Evolutionary conservation across 352 stramenopile genomes (phyloP).

Genomic region (Pilasporangium apinafurcum): DNA sequence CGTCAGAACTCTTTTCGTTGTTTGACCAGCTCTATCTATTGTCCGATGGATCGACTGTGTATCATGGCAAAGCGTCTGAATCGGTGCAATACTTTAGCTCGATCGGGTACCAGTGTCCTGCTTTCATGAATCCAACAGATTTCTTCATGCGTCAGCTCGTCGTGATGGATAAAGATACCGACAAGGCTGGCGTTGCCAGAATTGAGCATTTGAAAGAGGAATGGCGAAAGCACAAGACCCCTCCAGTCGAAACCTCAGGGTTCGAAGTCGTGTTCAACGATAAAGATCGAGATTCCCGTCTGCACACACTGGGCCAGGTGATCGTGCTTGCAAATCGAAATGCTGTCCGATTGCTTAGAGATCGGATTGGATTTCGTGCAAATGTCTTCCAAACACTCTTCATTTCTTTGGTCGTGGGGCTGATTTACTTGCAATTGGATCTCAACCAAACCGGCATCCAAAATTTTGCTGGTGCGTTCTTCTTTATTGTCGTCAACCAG

Average conservation of each 20-base stretch:
- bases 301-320: constrained; percentile 21
- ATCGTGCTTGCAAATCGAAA: constrained; percentile 37
- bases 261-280: no score
- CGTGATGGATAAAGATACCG: constrained; percentile 31
- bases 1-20: constrained; percentile 33
- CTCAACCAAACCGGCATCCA: constrained; percentile 33
- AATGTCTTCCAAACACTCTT: constrained; percentile 24
- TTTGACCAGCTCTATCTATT: constrained; percentile 63
- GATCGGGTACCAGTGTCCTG: constrained; percentile 40
- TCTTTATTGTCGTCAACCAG: constrained; percentile 40
- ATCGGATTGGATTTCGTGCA: constrained; percentile 16
- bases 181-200: constrained; percentile 11
- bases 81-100: constrained; percentile 50
- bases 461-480: constrained; percentile 33
- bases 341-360: constrained; percentile 25
- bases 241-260: no score
- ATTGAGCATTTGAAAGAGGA: constrained; percentile 24
- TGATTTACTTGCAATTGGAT: constrained; percentile 43
- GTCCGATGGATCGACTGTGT: constrained; percentile 37
- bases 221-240: constrained; percentile 18
- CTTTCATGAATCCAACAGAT: constrained; percentile 55
- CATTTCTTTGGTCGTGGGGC: constrained; percentile 24
- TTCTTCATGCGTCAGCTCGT: constrained; percentile 60
- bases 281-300: background rate
- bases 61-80: constrained; percentile 44